A percentile compares a stretch with the other conserved stretches of the same genome.
Evolutionary conservation across 108 stramenopile genomes (phyloP).

Genomic region (Nannochloropsis salina): DNA sequence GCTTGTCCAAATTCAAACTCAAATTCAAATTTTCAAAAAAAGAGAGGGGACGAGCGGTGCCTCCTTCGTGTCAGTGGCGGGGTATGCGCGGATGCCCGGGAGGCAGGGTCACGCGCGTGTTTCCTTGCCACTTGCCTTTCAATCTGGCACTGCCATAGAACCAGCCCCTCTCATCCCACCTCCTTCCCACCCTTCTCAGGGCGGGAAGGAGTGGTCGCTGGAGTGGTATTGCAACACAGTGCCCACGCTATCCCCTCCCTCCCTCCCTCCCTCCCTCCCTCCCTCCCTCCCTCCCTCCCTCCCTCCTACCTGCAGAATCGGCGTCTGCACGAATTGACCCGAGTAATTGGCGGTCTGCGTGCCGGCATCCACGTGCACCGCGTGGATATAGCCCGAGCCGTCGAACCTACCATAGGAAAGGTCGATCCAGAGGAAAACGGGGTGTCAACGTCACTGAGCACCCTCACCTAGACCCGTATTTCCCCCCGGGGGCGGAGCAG

Average conservation of each 20-base stretch:
- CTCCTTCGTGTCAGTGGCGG: too few relatives aligned
- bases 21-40: too few relatives aligned
- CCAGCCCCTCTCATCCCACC: not conserved
- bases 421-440: too few relatives aligned
- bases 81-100: too few relatives aligned
- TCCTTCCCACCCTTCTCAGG: not conserved
- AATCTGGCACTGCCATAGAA: not conserved
- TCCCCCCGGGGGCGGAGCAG: too few relatives aligned
- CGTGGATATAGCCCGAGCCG: not conserved
- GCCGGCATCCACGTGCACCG: not conserved
- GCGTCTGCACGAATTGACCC: not conserved
- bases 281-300: not conserved
- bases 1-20: too few relatives aligned
- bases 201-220: not conserved
- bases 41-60: too few relatives aligned
- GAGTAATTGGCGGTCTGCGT: conserved; percentile 4
- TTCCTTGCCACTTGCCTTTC: too few relatives aligned
- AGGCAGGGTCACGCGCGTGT: too few relatives aligned
- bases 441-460: too few relatives aligned
- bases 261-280: conserved; percentile 10
- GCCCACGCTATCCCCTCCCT: not conserved
- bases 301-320: not conserved
- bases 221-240: not conserved
- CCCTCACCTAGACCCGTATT: too few relatives aligned
- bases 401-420: not conserved